Conservation (phyloP, 129 eudicot genomes). For the Artemisia argyi region DNA sequence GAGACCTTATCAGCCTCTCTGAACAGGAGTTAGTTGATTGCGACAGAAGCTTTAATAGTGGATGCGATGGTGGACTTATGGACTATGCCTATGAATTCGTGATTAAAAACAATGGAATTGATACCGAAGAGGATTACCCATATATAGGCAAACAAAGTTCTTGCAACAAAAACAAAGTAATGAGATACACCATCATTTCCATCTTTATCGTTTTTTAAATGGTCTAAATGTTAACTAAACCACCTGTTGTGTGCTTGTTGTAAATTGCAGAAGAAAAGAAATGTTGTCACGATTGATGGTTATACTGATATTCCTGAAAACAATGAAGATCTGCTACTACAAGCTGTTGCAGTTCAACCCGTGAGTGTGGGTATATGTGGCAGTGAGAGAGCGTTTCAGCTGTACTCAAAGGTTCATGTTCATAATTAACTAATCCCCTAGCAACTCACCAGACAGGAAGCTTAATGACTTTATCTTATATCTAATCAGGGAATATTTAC, state of each 20-base stretch:
- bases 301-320: constrained; percentile 60
- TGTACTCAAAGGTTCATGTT: constrained; percentile 72
- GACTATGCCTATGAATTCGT: constrained; percentile 87
- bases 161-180: constrained; percentile 75
- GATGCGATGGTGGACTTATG: constrained; percentile 98
- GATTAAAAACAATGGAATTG: constrained; percentile 71
- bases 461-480: constrained; percentile 12
- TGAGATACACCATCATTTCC: background rate
- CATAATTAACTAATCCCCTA: too few species aligned
- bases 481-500: constrained; percentile 74
- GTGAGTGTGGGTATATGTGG: constrained; percentile 96
- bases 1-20: constrained; percentile 85
- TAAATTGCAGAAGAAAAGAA: constrained; percentile 56
- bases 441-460: background rate
- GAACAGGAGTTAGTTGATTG: constrained; percentile 96
- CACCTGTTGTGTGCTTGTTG: background rate
- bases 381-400: constrained; percentile 76
- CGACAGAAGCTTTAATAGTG: constrained; percentile 67
- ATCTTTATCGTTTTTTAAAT: background rate
- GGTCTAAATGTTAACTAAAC: background rate
- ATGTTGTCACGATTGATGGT: constrained; percentile 84
- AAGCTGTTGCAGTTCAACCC: constrained; percentile 88
- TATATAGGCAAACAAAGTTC: constrained; percentile 43
- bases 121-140: constrained; percentile 92
- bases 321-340: constrained; percentile 60